phyloP scores from a whole-genome alignment of 768 basidiomycete genomes.

The Boletus speciosus region DNA sequence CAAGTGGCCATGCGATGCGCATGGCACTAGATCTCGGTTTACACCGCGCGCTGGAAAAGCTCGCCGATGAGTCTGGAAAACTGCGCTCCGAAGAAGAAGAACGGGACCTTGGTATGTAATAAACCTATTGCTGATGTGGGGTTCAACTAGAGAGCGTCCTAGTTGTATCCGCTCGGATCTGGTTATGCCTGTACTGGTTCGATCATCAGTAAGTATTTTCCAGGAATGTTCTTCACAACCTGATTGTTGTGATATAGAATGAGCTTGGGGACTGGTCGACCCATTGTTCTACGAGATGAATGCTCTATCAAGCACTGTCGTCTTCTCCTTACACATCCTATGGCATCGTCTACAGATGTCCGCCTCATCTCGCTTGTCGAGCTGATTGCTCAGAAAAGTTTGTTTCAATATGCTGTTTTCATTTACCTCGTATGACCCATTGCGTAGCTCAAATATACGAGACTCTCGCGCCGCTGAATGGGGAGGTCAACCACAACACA shows the following conservation, averaged over 20 bases:
- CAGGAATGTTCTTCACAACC: not conserved
- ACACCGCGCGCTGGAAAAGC: slow-evolving; percentile 87
- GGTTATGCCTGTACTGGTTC: slow-evolving; percentile 95
- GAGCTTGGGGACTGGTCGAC: slow-evolving; percentile 89
- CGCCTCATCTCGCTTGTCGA: slow-evolving; percentile 85
- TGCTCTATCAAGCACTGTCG: slow-evolving; percentile 83
- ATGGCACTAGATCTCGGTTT: slow-evolving; percentile 94
- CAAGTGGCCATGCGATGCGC: slow-evolving; percentile 92
- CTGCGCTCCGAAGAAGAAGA: slow-evolving; percentile 78
- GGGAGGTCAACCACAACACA: slow-evolving; percentile 81
- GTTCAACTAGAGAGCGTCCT: slow-evolving; percentile 8
- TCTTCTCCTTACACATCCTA: slow-evolving; percentile 73
- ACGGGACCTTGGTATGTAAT: slow-evolving; percentile 68
- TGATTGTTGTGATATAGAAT: slow-evolving; percentile 48
- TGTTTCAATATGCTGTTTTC: slow-evolving; percentile 19
- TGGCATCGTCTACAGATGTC: slow-evolving; percentile 88
- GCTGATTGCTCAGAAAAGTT: slow-evolving; percentile 88
- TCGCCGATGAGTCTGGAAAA: slow-evolving; percentile 68
- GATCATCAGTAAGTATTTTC: slow-evolving; percentile 76
- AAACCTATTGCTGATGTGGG: not conserved
- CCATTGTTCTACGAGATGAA: slow-evolving; percentile 87
- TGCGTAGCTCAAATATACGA: slow-evolving; percentile 86
- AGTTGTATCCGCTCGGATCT: slow-evolving; percentile 92
- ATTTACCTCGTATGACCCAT: slow-evolving; percentile 2
- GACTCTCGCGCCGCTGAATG: slow-evolving; percentile 80